These are phyloP conservation scores for Allantophomopsis cytisporea DNA, from an alignment of 2,329 filamentous ascomycete species.

Conservation along the genomic window DNA sequence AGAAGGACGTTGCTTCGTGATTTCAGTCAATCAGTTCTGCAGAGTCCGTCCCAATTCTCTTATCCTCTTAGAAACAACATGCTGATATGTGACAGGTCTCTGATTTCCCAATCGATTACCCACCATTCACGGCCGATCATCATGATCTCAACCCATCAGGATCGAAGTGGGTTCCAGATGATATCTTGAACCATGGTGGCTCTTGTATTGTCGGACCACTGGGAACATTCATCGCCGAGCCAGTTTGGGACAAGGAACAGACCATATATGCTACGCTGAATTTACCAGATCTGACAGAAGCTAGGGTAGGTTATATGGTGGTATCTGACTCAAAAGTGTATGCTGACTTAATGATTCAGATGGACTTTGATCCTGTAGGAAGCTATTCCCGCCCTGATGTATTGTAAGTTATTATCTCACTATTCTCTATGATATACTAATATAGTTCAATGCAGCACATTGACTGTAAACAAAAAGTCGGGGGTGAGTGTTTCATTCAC, in stretches of 20 bases:
- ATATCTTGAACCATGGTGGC: conserved; percentile 25
- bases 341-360: conserved; percentile 10
- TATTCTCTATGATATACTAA: no score
- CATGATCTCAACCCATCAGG: conserved; percentile 24
- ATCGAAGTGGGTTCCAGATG: conserved; percentile 21
- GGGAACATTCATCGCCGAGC: conserved; percentile 22
- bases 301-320: conserved; percentile 22
- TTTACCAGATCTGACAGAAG: conserved; percentile 20
- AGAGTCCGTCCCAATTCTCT: no score
- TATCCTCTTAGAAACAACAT: not conserved
- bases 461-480: no score
- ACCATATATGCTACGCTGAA: conserved; percentile 23
- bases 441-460: no score
- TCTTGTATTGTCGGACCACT: conserved; percentile 26
- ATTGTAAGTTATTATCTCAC: conserved; percentile 20
- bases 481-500: no score
- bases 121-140: conserved; percentile 24
- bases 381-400: conserved; percentile 26
- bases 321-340: not conserved
- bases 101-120: conserved; percentile 26
- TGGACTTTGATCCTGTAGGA: conserved; percentile 27
- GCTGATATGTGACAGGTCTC: conserved; percentile 10
- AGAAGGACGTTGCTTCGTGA: conserved; percentile 27
- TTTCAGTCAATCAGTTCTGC: conserved; percentile 25
- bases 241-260: conserved; percentile 24